These are phyloP conservation scores for Ophiostoma populinum DNA, from an alignment of 2,329 filamentous ascomycete species.

Conservation along the genomic window DNA sequence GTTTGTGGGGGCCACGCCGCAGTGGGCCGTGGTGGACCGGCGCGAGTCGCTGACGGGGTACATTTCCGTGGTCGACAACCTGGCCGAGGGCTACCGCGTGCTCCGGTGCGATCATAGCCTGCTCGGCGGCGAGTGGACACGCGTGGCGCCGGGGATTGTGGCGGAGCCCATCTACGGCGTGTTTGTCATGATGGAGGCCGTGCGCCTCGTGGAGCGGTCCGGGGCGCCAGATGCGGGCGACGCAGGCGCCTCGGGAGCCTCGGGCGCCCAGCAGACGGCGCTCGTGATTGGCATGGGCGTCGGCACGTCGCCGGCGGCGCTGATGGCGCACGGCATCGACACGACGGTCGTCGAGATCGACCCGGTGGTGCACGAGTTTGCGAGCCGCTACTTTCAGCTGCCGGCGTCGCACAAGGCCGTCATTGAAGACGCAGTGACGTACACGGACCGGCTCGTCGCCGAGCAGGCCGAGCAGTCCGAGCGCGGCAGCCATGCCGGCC, in stretches of 20 bases:
- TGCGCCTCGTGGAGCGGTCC: conserved; percentile 49
- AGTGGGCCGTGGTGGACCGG: conserved; percentile 61
- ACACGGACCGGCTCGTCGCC: conserved; percentile 28
- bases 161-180: conserved; percentile 86
- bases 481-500: conserved; percentile 23
- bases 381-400: conserved; percentile 66
- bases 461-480: conserved; percentile 12
- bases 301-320: conserved; percentile 72
- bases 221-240: too few species aligned
- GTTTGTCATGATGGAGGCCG: conserved; percentile 90
- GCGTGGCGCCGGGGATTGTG: conserved; percentile 33
- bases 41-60: conserved; percentile 83
- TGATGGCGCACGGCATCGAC: conserved; percentile 75
- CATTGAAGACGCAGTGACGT: conserved; percentile 68
- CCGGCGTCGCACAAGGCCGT: conserved; percentile 61
- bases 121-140: conserved; percentile 79
- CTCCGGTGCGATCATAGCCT: conserved; percentile 91
- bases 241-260: too few species aligned
- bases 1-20: conserved; percentile 42
- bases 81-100: conserved; percentile 52
- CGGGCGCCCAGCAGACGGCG: background rate
- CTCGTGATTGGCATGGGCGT: conserved; percentile 54
- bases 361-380: conserved; percentile 71
- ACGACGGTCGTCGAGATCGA: conserved; percentile 95
- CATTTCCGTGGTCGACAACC: conserved; percentile 71